Evolutionary conservation across 345 rosid genomes (phyloP).

Genomic region (Syzygium oleosum): DNA sequence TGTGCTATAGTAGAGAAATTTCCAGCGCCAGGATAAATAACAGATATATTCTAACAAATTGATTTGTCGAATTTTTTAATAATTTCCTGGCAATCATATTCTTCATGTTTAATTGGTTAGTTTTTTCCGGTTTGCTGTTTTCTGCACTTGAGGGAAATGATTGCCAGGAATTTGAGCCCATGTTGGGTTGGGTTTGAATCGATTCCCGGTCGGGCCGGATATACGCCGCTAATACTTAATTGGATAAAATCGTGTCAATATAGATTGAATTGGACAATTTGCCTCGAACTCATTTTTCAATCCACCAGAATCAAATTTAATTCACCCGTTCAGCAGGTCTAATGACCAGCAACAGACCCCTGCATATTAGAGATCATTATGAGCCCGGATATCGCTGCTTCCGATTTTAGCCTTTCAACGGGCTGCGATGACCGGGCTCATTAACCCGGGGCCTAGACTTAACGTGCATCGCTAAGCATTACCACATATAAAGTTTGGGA

Average conservation of each 20-base stretch:
- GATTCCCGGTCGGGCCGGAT: too few species aligned
- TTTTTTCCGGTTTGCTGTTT: not conserved
- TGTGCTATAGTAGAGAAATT: not conserved
- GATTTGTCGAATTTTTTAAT: accelerated
- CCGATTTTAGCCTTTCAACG: too few species aligned
- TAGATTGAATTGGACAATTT: not conserved
- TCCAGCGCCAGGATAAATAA: accelerated
- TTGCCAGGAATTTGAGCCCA: too few species aligned
- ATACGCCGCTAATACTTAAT: not conserved
- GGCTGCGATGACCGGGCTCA: too few species aligned
- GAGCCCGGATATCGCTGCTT: not conserved
- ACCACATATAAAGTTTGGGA: not conserved
- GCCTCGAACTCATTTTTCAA: accelerated
- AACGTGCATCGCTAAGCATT: not conserved
- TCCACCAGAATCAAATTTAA: too few species aligned
- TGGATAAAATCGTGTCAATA: not conserved
- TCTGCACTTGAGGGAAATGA: too few species aligned
- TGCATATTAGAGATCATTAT: not conserved
- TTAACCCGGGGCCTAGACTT: not conserved
- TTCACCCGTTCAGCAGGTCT: not conserved
- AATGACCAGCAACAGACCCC: not conserved
- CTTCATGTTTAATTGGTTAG: not conserved
- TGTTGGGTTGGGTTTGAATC: not conserved
- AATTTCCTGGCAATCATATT: too few species aligned
- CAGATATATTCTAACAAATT: not conserved